Base-by-base conservation (phyloP, 129 eudicot species). In the Silybum marianum region DNA sequence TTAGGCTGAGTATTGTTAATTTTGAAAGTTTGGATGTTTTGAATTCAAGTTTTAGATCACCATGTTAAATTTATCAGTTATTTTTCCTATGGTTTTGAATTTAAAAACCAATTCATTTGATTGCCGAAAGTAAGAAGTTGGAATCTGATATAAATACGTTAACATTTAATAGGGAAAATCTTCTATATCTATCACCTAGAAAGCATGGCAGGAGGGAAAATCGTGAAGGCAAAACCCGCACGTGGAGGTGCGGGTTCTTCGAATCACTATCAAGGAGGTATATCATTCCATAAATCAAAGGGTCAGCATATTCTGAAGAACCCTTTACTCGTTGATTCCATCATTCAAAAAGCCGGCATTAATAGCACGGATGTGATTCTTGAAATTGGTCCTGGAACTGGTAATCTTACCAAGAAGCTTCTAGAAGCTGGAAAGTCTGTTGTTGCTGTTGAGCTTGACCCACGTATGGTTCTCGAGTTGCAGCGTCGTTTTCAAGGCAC, bases 311-410 rank as follows among this genome's bases (percentile, higher is more conserved):
- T 95, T 3, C 84, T 93, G 18, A 95, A 95, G 80, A 95, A 95
- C 39, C 99, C 99, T 2, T 84, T 90, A 60, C 81, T 95, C 6
- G 87, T 95, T 30, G 99, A 95, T 18, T 77, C 91, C 6, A 95
- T 95, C 22, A 76, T 95, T 70, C 93, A 95, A 66, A 95, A 95
- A 88, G 90, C 99, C 7, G 99, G 99, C 2, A 91, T 95, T 21
- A 89, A 91, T 18, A 77, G 88, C 40, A 95, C 98, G 0, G 99
- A 95, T 63, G 80, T 87, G 28, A 82, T 95, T 63, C 98, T 95
- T 39, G 99, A 95, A 82, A 95, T 95, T 32, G 99, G 99, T 71
- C 99, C 99, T 22, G 99, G 99, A 81, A 95, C 99, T 0, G 99
- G 98, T 71, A 95, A 95, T 77, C 88, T 95, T 13, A 95, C 99